Evolutionary conservation across 2,329 filamentous ascomycete species (phyloP).

Genomic region (Exophiala bonariae): DNA sequence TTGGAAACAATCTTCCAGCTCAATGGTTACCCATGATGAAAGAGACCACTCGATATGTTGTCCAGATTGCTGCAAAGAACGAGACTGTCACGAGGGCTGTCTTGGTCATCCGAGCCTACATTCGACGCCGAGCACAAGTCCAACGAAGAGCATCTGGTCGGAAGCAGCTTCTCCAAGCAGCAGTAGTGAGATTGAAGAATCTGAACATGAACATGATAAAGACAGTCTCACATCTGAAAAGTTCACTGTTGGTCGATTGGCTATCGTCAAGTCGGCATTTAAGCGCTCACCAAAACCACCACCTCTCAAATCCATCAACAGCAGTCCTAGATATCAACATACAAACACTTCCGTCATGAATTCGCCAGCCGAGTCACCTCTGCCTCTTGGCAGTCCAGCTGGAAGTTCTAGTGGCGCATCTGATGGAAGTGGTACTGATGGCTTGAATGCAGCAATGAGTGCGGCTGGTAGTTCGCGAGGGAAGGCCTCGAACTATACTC

Average conservation of each 20-base stretch:
- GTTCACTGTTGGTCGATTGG: slow-evolving; percentile 6
- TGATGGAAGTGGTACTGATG: neutral
- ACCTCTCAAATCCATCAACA: neutral
- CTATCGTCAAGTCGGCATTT: slow-evolving; percentile 8
- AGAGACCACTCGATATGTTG: slow-evolving; percentile 24
- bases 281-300: slow-evolving; percentile 6
- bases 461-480: slow-evolving; percentile 4
- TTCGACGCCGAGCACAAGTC: slow-evolving; percentile 4
- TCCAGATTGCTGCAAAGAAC: slow-evolving; percentile 25
- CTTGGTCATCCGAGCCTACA: slow-evolving; percentile 26
- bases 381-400: slow-evolving; percentile 1
- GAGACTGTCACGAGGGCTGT: slow-evolving; percentile 27
- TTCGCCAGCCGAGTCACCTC: slow-evolving; percentile 6
- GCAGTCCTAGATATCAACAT: neutral
- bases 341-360: neutral
- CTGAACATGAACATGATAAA: neutral
- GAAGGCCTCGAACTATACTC: neutral
- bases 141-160: slow-evolving; percentile 17
- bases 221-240: slow-evolving; percentile 3
- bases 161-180: slow-evolving; percentile 12
- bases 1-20: neutral
- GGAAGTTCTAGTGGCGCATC: too few relatives aligned
- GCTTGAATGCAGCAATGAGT: slow-evolving; percentile 9
- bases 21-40: slow-evolving; percentile 7
- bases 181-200: slow-evolving; percentile 9